A percentile compares a stretch with the other conserved stretches of the same genome.
Conservation (phyloP, 116 monocot species). For the Cymodocea nodosa region DNA sequence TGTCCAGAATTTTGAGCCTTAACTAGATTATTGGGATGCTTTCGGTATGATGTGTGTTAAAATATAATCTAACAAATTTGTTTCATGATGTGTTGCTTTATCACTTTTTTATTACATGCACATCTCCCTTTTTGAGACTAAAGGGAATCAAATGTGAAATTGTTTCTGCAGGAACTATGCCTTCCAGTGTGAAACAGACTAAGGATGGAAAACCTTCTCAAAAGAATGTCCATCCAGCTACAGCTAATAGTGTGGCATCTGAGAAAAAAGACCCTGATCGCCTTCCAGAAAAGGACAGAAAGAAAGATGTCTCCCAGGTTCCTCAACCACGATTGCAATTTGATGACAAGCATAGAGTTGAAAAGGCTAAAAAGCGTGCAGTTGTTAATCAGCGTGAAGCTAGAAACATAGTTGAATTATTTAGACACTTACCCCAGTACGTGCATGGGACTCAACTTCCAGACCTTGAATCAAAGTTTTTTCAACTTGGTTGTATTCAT, state of each 20-base stretch:
- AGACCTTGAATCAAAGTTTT: slow-evolving; percentile 83
- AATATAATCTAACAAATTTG: no score
- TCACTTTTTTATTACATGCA: no score
- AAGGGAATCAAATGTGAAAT: not conserved
- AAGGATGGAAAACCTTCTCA: slow-evolving; percentile 35
- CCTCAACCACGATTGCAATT: slow-evolving; percentile 91
- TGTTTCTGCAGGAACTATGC: slow-evolving; percentile 12
- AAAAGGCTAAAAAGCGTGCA: slow-evolving; percentile 82
- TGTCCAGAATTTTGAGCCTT: no score
- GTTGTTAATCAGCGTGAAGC: slow-evolving; percentile 82
- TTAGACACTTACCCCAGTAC: slow-evolving; percentile 94
- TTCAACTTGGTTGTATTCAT: slow-evolving; percentile 90
- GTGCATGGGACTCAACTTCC: slow-evolving; percentile 87
- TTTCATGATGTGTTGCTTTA: no score
- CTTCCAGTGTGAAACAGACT: slow-evolving; percentile 20
- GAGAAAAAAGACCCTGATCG: slow-evolving; percentile 70
- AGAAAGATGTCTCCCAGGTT: slow-evolving; percentile 79
- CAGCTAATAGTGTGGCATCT: slow-evolving; percentile 18
- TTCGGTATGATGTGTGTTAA: no score
- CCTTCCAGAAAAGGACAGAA: slow-evolving; percentile 65
- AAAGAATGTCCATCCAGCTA: slow-evolving; percentile 40
- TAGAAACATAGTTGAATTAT: slow-evolving; percentile 86
- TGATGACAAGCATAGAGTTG: slow-evolving; percentile 85
- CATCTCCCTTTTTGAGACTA: no score
- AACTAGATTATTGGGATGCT: no score